These are phyloP conservation scores for Kwoniella sp. DNA, from an alignment of 768 basidiomycete genomes.

Conservation along the genomic window DNA sequence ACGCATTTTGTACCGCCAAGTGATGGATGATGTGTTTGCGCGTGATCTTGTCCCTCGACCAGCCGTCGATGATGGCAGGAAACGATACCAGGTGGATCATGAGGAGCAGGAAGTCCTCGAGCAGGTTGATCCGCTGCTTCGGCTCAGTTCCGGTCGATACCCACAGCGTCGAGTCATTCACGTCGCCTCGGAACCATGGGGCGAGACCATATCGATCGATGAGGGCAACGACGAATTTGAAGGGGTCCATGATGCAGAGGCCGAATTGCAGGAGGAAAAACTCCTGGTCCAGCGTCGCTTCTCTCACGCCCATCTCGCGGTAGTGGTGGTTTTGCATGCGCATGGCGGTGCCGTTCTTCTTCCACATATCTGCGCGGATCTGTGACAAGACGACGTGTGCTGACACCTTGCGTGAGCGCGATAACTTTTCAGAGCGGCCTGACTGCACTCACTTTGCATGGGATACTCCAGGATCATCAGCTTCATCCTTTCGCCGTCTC, in stretches of 20 bases:
- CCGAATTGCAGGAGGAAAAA: conserved; percentile 83
- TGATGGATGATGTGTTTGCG: conserved; percentile 85
- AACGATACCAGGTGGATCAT: conserved; percentile 83
- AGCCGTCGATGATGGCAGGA: conserved; percentile 65
- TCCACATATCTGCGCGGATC: conserved; percentile 92
- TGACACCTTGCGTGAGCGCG: too few species aligned
- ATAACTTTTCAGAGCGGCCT: too few species aligned
- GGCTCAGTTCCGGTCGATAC: conserved; percentile 22
- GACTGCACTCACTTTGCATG: conserved; percentile 63
- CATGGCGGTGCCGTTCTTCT: conserved; percentile 92
- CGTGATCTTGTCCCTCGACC: conserved; percentile 63
- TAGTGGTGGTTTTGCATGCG: conserved; percentile 93
- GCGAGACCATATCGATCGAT: conserved; percentile 83
- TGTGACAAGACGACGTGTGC: conserved; percentile 58
- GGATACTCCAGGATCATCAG: conserved; percentile 82
- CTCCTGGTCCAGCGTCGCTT: conserved; percentile 94
- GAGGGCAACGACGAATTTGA: conserved; percentile 73
- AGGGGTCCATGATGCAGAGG: conserved; percentile 69
- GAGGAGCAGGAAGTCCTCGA: conserved; percentile 85
- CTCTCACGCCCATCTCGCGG: conserved; percentile 89
- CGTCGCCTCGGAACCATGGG: conserved; percentile 62
- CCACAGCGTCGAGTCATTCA: conserved; percentile 25
- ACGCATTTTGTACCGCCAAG: conserved; percentile 77
- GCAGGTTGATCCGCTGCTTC: conserved; percentile 55
- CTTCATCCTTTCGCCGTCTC: conserved; percentile 64